These are phyloP conservation scores for Metschnikowia hibisci DNA, from an alignment of 805 yeast species.

Conservation along the genomic window DNA sequence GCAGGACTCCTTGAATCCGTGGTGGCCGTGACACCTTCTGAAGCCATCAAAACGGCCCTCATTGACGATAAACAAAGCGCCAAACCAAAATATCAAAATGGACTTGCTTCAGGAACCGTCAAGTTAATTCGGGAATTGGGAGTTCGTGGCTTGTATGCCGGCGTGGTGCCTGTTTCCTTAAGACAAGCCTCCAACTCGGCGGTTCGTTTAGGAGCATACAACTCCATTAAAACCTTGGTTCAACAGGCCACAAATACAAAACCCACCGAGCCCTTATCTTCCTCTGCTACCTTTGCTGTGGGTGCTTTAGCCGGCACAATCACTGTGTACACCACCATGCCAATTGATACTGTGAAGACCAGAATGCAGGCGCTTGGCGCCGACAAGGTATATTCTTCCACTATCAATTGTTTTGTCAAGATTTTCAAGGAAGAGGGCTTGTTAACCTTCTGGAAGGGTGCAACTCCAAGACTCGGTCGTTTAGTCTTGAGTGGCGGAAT, in stretches of 20 bases:
- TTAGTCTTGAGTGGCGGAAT: constrained; percentile 93
- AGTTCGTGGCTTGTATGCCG: constrained; percentile 78
- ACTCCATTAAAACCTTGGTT: constrained; percentile 73
- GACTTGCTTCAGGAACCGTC: constrained; percentile 58
- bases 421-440: constrained; percentile 87
- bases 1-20: constrained; percentile 93
- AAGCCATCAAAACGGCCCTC: constrained; percentile 91
- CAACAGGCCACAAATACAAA: constrained; percentile 67
- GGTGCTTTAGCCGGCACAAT: constrained; percentile 90
- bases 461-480: constrained; percentile 94
- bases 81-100: constrained; percentile 72
- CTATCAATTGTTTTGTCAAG: constrained; percentile 75
- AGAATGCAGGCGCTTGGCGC: constrained; percentile 95
- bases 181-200: constrained; percentile 96
- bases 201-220: constrained; percentile 90
- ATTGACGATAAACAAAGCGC: constrained; percentile 85
- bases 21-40: constrained; percentile 94
- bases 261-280: constrained; percentile 69
- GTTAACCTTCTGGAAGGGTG: constrained; percentile 94
- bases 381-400: constrained; percentile 61
- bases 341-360: constrained; percentile 92
- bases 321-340: constrained; percentile 92
- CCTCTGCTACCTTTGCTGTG: constrained; percentile 76
- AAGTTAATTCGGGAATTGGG: constrained; percentile 74
- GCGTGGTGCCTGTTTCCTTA: constrained; percentile 86